Conservation (phyloP, 2,329 filamentous ascomycete species). For the Boeremia lycopersici region DNA sequence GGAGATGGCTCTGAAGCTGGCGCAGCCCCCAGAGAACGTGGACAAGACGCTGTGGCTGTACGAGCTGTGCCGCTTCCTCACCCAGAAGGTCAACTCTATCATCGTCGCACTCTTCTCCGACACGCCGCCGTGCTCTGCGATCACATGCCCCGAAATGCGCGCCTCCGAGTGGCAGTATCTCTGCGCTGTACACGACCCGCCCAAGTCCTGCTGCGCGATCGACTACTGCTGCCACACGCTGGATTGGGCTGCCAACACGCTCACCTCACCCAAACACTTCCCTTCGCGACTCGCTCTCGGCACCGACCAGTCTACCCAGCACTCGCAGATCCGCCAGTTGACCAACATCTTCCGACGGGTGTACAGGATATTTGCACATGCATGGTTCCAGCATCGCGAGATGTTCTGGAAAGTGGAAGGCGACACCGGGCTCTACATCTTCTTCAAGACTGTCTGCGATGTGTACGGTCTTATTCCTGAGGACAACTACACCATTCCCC, state of each 20-base stretch:
- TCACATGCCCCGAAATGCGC: constrained; percentile 96
- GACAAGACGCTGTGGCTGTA: constrained; percentile 95
- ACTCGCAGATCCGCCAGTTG: constrained; percentile 75
- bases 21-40: constrained; percentile 78
- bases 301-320: constrained; percentile 44
- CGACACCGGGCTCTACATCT: constrained; percentile 88
- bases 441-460: constrained; percentile 98
- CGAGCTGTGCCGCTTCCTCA: constrained; percentile 94
- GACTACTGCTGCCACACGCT: constrained; percentile 99
- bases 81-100: constrained; percentile 89
- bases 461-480: constrained; percentile 85
- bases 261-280: constrained; percentile 94
- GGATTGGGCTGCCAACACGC: constrained; percentile 94
- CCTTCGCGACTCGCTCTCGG: constrained; percentile 77
- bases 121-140: constrained; percentile 82
- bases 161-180: constrained; percentile 99
- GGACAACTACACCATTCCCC: constrained; percentile 94
- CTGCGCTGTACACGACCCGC: constrained; percentile 94
- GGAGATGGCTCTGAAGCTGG: constrained; percentile 75
- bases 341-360: constrained; percentile 94
- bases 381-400: constrained; percentile 95
- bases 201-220: constrained; percentile 96
- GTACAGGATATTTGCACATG: constrained; percentile 96
- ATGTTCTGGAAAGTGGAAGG: constrained; percentile 95
- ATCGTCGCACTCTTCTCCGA: constrained; percentile 94